phyloP scores from a whole-genome alignment of 805 yeast species.

The Scheffersomyces ergatensis region DNA sequence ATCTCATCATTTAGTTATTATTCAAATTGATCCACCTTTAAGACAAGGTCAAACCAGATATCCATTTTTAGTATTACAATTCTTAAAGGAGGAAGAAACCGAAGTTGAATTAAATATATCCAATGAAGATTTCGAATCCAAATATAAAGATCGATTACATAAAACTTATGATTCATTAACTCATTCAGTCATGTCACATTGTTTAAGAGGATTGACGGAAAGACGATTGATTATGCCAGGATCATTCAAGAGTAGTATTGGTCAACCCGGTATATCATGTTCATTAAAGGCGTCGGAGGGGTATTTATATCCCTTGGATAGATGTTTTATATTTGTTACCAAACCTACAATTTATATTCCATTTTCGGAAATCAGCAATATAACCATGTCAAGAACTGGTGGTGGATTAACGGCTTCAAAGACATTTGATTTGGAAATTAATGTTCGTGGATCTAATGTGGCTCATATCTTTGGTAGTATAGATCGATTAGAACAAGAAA shows the following conservation, averaged over 20 bases:
- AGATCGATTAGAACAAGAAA: constrained; percentile 82
- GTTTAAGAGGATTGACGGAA: constrained; percentile 87
- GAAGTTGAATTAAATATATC: constrained; percentile 85
- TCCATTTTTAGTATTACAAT: constrained; percentile 88
- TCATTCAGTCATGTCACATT: constrained; percentile 81
- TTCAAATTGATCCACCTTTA: constrained; percentile 94
- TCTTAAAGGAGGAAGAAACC: constrained; percentile 83
- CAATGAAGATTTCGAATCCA: constrained; percentile 74
- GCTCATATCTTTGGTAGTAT: constrained; percentile 86
- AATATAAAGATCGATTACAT: constrained; percentile 71
- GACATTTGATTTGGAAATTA: constrained; percentile 88
- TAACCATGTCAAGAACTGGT: constrained; percentile 88
- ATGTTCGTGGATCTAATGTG: constrained; percentile 57
- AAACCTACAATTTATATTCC: constrained; percentile 94
- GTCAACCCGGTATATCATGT: constrained; percentile 85
- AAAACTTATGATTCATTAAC: constrained; percentile 82
- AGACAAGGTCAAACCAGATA: constrained; percentile 98
- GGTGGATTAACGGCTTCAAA: constrained; percentile 70
- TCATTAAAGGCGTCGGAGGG: constrained; percentile 96
- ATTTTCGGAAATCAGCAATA: constrained; percentile 69
- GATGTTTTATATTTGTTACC: constrained; percentile 84
- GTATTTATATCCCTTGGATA: constrained; percentile 86
- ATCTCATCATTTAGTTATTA: constrained; percentile 77
- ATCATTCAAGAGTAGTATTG: constrained; percentile 68
- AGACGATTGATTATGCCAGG: constrained; percentile 85